Conservation (phyloP, 371 early-diverging fungal genomes). For the Syncephalastrum contaminatum region DNA sequence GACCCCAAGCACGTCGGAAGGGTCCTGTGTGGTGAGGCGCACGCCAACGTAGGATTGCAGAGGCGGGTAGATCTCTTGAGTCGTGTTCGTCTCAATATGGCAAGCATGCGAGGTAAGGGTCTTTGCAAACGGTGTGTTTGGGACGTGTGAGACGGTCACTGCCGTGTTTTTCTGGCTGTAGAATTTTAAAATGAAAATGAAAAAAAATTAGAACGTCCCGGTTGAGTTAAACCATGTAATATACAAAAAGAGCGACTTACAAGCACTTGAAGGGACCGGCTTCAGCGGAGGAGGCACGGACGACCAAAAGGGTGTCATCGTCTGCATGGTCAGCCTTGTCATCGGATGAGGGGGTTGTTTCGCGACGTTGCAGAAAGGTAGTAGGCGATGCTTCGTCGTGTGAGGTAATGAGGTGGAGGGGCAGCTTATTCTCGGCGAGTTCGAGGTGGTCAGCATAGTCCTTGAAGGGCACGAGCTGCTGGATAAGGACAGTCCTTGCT, state of each 20-base stretch:
- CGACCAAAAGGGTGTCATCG: slow-evolving; percentile 9
- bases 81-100: too few relatives aligned
- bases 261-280: slow-evolving; percentile 2
- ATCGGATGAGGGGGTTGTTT: slow-evolving; percentile 1
- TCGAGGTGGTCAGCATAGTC: slow-evolving; percentile 8
- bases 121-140: slow-evolving; percentile 13
- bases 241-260: slow-evolving; percentile 1
- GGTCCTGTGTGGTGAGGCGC: slow-evolving; percentile 8
- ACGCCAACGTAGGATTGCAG: slow-evolving; percentile 14
- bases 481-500: slow-evolving; percentile 11
- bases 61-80: slow-evolving; percentile 1
- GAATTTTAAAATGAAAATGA: slow-evolving; percentile 7
- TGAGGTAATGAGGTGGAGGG: neutral
- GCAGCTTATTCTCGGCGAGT: neutral
- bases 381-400: neutral
- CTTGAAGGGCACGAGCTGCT: slow-evolving; percentile 16
- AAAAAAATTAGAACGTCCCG: slow-evolving; percentile 2
- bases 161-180: slow-evolving; percentile 10
- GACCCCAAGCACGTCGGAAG: slow-evolving; percentile 9
- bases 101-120: slow-evolving; percentile 1
- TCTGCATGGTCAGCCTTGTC: slow-evolving; percentile 2
- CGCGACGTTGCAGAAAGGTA: slow-evolving; percentile 2
- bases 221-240: neutral
- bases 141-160: slow-evolving; percentile 4
- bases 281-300: slow-evolving; percentile 7